Base-by-base conservation (phyloP, 345 rosid genomes). In the Rhizophora mangle region DNA sequence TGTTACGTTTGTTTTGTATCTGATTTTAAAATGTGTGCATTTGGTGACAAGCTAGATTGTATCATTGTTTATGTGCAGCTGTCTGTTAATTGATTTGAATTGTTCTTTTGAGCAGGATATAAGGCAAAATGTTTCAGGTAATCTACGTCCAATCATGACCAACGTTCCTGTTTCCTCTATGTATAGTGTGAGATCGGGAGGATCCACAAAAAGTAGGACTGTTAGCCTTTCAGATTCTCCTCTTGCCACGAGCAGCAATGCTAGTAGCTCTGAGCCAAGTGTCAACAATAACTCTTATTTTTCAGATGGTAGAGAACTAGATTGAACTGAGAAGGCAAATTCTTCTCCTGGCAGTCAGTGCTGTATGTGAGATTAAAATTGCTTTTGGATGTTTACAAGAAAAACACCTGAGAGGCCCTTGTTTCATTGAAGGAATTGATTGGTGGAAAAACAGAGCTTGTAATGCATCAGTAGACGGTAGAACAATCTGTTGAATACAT, bases 81-180 rank as follows among this genome's bases (percentile, higher is more conserved):
- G 29, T 26, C 5, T 56, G 29, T 10, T 56, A 15, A 32, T 43
- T 56, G 3, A 55, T 19, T 43, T 24, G 29, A 21, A 21, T 62
- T 67, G 37, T 55, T 30, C 29, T 57, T 16, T 32, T 71, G 66
- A 71, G 61, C 76, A 76, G 80, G 80, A 71, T 62, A 76, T 76
- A 43, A 76, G 80, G 62, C 71, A 72, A 67, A 71, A 68, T 32
- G 21, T 67, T 62, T 26, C 62, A 19, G 75, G 80, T 29, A 71
- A 71, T 63, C 64, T 76, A 47, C 68, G 80, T 18, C 74, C 76
- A 2, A 77, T 83, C 9, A 78, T 89, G 78, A 87, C 91, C 39
- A 87, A 84, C 74, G 81, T 91, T 61, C 93, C 91, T 8, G 90
- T 91, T 64, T 89, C 96, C 27, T 85, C 96, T 1, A 73, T 76